Evolutionary conservation across 2,329 filamentous ascomycete genomes (phyloP).

Genomic region (Lasiodiplodia sp.): DNA sequence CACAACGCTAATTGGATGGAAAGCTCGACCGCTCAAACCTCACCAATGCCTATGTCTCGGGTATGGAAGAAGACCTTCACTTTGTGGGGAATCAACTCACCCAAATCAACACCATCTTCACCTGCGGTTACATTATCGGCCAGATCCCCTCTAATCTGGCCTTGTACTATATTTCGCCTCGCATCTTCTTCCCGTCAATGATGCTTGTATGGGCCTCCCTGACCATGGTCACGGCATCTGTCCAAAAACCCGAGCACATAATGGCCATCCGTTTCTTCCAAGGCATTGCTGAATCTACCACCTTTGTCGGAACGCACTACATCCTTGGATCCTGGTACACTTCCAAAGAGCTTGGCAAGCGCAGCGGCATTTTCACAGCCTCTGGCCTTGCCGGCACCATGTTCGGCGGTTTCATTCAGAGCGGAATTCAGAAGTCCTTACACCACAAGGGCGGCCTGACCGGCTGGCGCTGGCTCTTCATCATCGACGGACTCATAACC

Average conservation of each 20-base stretch:
- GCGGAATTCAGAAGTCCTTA: constrained; percentile 55
- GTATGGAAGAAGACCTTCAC: constrained; percentile 51
- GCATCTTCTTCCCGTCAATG: constrained; percentile 70
- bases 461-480: constrained; percentile 60
- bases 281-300: constrained; percentile 63
- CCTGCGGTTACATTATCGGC: constrained; percentile 57
- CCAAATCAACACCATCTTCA: constrained; percentile 56
- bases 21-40: constrained; percentile 50
- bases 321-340: constrained; percentile 69
- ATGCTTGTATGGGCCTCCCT: constrained; percentile 70
- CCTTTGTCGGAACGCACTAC: constrained; percentile 66
- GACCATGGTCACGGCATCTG: constrained; percentile 67
- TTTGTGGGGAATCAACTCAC: constrained; percentile 52
- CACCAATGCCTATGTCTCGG: constrained; percentile 52
- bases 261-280: constrained; percentile 65
- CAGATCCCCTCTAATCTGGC: constrained; percentile 69
- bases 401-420: constrained; percentile 69
- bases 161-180: constrained; percentile 68
- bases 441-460: constrained; percentile 58
- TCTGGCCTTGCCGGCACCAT: constrained; percentile 67
- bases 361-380: constrained; percentile 67
- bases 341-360: constrained; percentile 66
- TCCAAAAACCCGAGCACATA: constrained; percentile 60
- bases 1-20: constrained; percentile 30
- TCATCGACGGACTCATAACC: constrained; percentile 63